Percentiles rank a stretch among this genome's conserved stretches.
These are phyloP conservation scores for Diaporthe australafricana DNA, from an alignment of 2,329 filamentous ascomycete genomes.

Conservation along the genomic window DNA sequence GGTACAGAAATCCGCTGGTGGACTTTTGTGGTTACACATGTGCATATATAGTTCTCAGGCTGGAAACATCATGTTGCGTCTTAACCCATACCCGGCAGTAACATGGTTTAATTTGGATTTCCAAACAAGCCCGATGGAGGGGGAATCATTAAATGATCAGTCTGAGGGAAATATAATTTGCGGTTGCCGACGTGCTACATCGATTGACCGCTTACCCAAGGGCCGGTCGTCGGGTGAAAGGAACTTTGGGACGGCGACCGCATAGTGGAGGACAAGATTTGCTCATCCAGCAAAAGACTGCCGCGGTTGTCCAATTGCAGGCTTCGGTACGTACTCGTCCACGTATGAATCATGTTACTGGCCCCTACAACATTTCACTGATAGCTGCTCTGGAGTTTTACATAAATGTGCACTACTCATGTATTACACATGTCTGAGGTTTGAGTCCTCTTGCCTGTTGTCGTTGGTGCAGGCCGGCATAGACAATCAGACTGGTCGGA, in stretches of 20 bases:
- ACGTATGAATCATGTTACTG: too few species aligned
- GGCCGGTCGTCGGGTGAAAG: constrained; percentile 7
- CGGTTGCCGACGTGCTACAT: neutral
- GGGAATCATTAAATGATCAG: neutral
- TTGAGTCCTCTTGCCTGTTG: too few species aligned
- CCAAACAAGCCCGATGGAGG: too few species aligned
- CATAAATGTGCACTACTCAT: neutral
- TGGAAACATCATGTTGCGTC: too few species aligned
- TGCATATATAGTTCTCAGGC: too few species aligned
- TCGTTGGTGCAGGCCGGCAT: neutral
- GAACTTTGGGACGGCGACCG: neutral
- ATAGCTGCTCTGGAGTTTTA: neutral
- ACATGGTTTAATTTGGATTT: too few species aligned
- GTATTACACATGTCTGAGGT: too few species aligned
- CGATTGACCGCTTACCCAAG: neutral
- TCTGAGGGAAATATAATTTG: neutral
- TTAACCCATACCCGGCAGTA: too few species aligned
- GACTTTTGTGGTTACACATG: too few species aligned
- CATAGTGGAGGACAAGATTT: neutral
- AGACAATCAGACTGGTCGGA: neutral
- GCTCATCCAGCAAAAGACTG: neutral
- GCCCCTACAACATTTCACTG: too few species aligned
- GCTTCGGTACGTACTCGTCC: neutral
- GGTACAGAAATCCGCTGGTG: too few species aligned
- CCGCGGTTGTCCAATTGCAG: neutral